Evolutionary conservation across 2,329 filamentous ascomycete genomes (phyloP).

Genomic region (Didymella lethalis): DNA sequence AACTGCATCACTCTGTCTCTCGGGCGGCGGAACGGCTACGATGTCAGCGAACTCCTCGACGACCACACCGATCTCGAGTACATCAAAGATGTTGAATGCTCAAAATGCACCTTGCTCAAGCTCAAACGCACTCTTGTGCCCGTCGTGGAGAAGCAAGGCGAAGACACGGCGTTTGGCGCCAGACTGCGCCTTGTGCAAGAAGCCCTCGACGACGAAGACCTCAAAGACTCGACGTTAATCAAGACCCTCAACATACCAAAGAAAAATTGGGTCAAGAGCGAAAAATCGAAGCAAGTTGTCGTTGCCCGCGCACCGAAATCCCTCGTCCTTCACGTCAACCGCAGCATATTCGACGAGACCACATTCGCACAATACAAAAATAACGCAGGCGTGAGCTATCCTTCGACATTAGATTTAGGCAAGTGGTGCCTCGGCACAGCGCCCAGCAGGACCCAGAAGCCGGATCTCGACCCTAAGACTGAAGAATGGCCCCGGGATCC

Average conservation of each 20-base stretch:
- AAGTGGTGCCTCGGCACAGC: constrained; percentile 81
- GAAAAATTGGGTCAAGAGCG: constrained; percentile 75
- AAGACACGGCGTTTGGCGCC: constrained; percentile 55
- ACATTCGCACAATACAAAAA: constrained; percentile 87
- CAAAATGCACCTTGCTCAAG: constrained; percentile 81
- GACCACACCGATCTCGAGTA: constrained; percentile 84
- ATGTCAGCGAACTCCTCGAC: constrained; percentile 80
- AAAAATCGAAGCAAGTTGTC: constrained; percentile 89
- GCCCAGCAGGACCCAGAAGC: constrained; percentile 36
- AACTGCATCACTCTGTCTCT: constrained; percentile 91
- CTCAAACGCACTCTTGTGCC: constrained; percentile 54
- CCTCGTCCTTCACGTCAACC: constrained; percentile 86
- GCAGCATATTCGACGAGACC: constrained; percentile 86
- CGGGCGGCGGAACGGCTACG: constrained; percentile 68
- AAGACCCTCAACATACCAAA: constrained; percentile 59
- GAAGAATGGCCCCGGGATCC: constrained; percentile 78
- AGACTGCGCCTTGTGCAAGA: constrained; percentile 72
- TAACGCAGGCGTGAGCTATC: constrained; percentile 78
- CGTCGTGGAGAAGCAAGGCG: constrained; percentile 30
- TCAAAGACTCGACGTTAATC: constrained; percentile 62
- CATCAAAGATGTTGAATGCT: constrained; percentile 89
- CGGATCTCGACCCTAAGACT: constrained; percentile 42
- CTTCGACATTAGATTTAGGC: constrained; percentile 74
- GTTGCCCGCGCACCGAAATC: constrained; percentile 83
- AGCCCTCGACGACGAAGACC: constrained; percentile 80